Evolutionary conservation across 148 eudicot species (phyloP), one percentile per base, ranked within the genome.

Genomic region (Rhododendron williamsianum): DNA sequence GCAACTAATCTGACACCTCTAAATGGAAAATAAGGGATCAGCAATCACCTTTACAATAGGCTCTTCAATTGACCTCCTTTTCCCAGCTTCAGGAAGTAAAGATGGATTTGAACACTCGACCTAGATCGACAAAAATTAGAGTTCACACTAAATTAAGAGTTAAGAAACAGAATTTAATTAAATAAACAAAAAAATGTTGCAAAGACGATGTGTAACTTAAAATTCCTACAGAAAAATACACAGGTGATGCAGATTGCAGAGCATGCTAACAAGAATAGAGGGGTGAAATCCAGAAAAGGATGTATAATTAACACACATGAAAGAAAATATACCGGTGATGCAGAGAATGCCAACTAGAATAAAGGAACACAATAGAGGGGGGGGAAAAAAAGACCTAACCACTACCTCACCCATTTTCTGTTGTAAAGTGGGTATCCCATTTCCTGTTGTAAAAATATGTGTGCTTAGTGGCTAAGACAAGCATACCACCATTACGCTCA

Each of bases 31-130:
- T 81, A 49, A 43, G 56, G 51, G 69, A 76, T 23, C 82, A 25
- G 30, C 35, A 81, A 65, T 54, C 84, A 97, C 99, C 99, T 95
- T 97, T 45, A 95, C 99, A 88, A 85, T 87, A 77, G 99, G 99
- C 92, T 97, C 99, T 80, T 94, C 98, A 89, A 97, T 92, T 82
- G 94, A 92, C 89, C 90, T 94, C 90, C 99, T 93, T 78, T 89
- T 90, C 72, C 93, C 99, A 86, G 94, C 89, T 90, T 97, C 99
- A 83, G 99, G 99, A 88, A 97, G 99, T 81, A 88, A 81, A 78
- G 98, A 92, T 83, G 99, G 99, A 91, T 97, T 97, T 82, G 99
- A 97, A 88, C 99, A 97, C 81, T 93, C 93, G 76, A 97, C 91
- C 99, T 97, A 87, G 63, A 88, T 84, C 84, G 86, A 83, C 15